phyloP scores from a whole-genome alignment of 1,139 yeast species.

The Yamadazyma blattariae region DNA sequence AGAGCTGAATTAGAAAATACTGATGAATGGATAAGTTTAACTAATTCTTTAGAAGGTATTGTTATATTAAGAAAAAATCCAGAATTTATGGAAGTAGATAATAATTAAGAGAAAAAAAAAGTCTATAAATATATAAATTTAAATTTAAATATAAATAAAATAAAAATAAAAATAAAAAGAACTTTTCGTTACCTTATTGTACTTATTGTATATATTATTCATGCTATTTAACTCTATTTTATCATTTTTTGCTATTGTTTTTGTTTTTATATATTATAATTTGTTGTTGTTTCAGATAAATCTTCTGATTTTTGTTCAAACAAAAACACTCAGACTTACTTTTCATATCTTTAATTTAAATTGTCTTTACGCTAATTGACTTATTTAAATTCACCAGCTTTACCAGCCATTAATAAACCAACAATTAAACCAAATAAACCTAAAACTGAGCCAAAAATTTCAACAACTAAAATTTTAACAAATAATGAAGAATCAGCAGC shows the following conservation, averaged over 20 bases:
- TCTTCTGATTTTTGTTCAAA: no score
- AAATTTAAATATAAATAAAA: slow-evolving; percentile 1
- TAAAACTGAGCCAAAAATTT: slow-evolving; percentile 93
- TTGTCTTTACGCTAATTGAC: background rate
- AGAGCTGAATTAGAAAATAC: slow-evolving; percentile 91
- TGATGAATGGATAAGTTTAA: slow-evolving; percentile 83
- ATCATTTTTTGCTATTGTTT: no score
- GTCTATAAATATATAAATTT: slow-evolving; percentile 1
- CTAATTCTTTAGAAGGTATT: slow-evolving; percentile 85
- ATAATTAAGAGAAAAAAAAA: no score
- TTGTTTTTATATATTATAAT: no score
- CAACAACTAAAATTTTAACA: slow-evolving; percentile 94
- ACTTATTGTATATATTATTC: no score
- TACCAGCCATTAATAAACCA: slow-evolving; percentile 94
- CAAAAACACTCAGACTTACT: no score
- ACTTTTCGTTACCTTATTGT: no score
- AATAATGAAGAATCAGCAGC: slow-evolving; percentile 96
- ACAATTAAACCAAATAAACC: slow-evolving; percentile 95
- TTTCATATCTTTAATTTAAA: no score
- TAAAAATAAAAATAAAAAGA: no score
- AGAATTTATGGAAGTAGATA: slow-evolving; percentile 72
- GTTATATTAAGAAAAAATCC: slow-evolving; percentile 91
- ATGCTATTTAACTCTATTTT: no score
- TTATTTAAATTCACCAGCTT: slow-evolving; percentile 74
- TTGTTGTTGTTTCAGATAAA: no score